Evolutionary conservation across 176 grass and related monocot species (phyloP), one percentile per base, ranked within the genome.

Genomic region (Carex cristatella): DNA sequence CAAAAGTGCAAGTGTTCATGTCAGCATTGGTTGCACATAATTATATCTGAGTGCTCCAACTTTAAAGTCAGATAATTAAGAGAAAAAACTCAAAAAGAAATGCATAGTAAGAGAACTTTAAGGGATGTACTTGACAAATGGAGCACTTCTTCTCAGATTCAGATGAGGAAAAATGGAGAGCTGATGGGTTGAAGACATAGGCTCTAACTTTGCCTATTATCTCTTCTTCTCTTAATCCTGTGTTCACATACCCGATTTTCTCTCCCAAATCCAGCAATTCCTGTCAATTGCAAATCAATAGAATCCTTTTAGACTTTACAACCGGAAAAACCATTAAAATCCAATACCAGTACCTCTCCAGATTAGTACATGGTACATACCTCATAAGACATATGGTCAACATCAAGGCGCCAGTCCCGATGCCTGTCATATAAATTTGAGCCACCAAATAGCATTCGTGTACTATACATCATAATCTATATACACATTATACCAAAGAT

Each of bases 351-450:
- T 33, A 61, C 32, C n/a, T 44, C 56, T 10, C 57, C 10, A 63
- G 10, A 54, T 82, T 65, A 82, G 14, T 42, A 79, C 28, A 74
- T 74, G 53, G 12, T 80, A 64, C 8, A 8, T 76, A 99, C 96
- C 90, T 99, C 96, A 28, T 99, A 99, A 35, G 93, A 92, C 96
- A 94, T 92, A 72, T 95, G 90, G 80, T 99, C 96, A 18, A 99
- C 96, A 55, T 99, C 96, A 16, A 99, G 90, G 38, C 91, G 91
- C 93, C 90, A 99, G 86, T 91, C 91, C 10, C 79, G 91, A n/a
- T 95, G 90, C n/a, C 89, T 84, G 65, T 99, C 96, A 79, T 92
- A 86, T 19, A 91, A 81, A 44, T 90, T 87, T 88, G 93, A 85
- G 75, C 96, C 89, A 84, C 91, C 93, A 31, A 91, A 84, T 60